Evolutionary conservation across 2,329 filamentous ascomycete species (phyloP), one percentile per base, ranked within the genome.

Genomic region (Colletotrichum sojae): DNA sequence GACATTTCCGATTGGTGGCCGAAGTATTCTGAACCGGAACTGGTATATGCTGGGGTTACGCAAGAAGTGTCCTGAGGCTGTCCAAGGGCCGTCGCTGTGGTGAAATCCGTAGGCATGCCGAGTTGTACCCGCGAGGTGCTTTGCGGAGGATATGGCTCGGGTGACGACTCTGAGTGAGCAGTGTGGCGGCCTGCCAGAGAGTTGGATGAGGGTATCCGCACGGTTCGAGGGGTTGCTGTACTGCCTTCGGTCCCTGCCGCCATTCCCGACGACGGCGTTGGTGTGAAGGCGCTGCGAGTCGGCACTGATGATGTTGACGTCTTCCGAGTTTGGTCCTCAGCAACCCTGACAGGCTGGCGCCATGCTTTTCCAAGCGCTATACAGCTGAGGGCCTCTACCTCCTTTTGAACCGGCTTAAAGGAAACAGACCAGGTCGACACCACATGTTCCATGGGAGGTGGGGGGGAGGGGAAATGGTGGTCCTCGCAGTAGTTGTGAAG

Each of bases 401-500:
- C 87, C 67, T 86, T 83, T 71, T 92, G 90, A 56, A 90, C 80
- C 0, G 90, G 87, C 39, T 86, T 86, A 76, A 91, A 93, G 67
- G 85, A 85, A 2, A 80, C 79, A 58, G 91, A 87, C 90, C 91
- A 96, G 51, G 84, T 80, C 5, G 87, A 83, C 66, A 94, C 84
- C 6, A 96, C 89, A 58, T 92, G 88, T 27, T 91, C 89, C 83
- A 94, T 91, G 16, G 91, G 87, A 3, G 92, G 91, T 12, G 93
- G 86, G 1, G 92, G 91, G 53, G 91, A 91, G 0, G 91, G 91
- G 74, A 94, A 91, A 5, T 87, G 84, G 73, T 90, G 85, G 36
- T 91, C 87, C 73, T 90, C 85, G 73, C 91, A 94, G 78, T 92
- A 96, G 65, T 88, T 89, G 76, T 94, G 90, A 6, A 95, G 82